phyloP scores from a whole-genome alignment of 805 yeast species.

The Starmerella apicola region DNA sequence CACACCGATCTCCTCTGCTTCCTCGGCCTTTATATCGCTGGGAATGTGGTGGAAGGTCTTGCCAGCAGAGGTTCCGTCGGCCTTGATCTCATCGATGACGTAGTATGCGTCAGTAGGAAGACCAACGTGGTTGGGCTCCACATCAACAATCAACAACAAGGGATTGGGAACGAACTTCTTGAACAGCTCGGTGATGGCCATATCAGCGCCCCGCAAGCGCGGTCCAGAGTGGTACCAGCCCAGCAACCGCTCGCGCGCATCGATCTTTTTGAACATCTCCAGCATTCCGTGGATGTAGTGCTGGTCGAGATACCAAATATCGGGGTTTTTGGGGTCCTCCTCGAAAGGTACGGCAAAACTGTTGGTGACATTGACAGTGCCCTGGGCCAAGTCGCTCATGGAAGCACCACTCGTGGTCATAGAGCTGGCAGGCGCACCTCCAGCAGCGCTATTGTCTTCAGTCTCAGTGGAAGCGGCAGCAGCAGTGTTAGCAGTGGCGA shows the following conservation, averaged over 20 bases:
- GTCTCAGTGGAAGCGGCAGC: not conserved
- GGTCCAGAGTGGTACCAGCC: conserved; percentile 99
- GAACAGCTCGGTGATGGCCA: conserved; percentile 82
- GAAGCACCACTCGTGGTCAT: not conserved
- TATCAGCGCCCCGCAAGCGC: conserved; percentile 72
- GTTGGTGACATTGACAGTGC: conserved; percentile 62
- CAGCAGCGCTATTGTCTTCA: not conserved
- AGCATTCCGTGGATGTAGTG: conserved; percentile 92
- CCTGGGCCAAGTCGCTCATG: conserved; percentile 20
- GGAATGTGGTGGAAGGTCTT: conserved; percentile 90
- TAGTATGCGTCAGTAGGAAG: conserved; percentile 92
- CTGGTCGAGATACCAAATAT: conserved; percentile 95
- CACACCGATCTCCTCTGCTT: conserved; percentile 98
- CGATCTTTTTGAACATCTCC: conserved; percentile 94
- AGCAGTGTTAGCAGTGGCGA: conserved; percentile 2
- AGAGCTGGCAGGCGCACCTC: not conserved
- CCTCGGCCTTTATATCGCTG: conserved; percentile 88
- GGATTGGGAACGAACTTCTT: conserved; percentile 74
- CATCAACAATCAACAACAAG: conserved; percentile 79
- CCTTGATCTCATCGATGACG: conserved; percentile 89
- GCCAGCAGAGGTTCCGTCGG: conserved; percentile 88
- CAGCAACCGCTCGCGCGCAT: conserved; percentile 87
- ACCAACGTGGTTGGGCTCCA: conserved; percentile 71
- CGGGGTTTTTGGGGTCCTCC: conserved; percentile 83
- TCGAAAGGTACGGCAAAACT: conserved; percentile 96